A percentile compares a stretch with the other conserved stretches of the same genome.
Evolutionary conservation across 192 early-diverging fungal genomes (phyloP).

Genomic region (Linnemannia hyalina): DNA sequence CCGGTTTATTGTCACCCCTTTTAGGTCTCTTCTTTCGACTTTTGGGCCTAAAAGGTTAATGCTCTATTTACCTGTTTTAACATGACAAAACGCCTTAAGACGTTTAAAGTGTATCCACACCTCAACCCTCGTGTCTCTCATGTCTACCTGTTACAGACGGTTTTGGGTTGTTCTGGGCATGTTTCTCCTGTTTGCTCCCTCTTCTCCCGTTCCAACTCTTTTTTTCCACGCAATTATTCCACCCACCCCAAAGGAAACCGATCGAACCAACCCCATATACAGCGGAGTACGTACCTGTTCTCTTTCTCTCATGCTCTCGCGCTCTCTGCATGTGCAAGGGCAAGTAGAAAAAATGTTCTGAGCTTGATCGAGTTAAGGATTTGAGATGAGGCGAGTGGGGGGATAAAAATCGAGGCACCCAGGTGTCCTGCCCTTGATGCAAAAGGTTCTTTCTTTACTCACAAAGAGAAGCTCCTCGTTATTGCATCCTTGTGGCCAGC

Average conservation of each 20-base stretch:
- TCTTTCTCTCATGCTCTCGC: not conserved
- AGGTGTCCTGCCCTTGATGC: no score
- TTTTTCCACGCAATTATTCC: not conserved
- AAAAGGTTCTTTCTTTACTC: no score
- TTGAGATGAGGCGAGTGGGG: not conserved
- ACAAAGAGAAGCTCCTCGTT: no score
- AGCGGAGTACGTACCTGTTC: not conserved
- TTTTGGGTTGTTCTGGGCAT: not conserved
- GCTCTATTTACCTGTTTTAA: not conserved
- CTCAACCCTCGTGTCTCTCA: not conserved
- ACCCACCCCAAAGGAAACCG: no score
- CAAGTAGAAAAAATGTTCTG: not conserved
- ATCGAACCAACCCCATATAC: not conserved
- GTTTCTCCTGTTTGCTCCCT: not conserved
- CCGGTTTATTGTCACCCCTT: conserved; percentile 10
- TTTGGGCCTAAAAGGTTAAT: not conserved
- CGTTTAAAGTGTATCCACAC: not conserved
- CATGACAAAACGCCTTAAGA: not conserved
- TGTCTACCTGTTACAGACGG: not conserved
- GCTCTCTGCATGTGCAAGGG: not conserved
- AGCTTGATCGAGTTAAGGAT: conserved; percentile 4
- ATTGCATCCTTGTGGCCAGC: no score
- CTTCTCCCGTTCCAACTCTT: not conserved
- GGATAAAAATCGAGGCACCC: no score
- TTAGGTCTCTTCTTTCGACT: not conserved